Conservation (phyloP, 2,329 filamentous ascomycete species). For the Gnomoniopsis smithogilvyi region DNA sequence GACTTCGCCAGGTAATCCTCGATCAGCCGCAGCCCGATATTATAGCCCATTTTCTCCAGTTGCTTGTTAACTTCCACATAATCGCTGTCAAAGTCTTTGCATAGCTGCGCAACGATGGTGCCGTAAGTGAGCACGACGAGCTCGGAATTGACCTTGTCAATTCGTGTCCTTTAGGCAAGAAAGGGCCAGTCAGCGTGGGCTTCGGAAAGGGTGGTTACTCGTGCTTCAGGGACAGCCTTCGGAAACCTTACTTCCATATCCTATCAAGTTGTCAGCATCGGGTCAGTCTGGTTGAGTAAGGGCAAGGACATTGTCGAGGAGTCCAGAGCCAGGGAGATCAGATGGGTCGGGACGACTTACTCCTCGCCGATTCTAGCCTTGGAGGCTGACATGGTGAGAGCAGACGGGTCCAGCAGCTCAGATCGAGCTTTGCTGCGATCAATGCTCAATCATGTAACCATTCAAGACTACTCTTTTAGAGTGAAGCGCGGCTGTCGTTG, state of each 20-base stretch:
- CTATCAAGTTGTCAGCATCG: constrained; percentile 42
- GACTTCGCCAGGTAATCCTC: constrained; percentile 98
- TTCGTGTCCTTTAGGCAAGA: constrained; percentile 66
- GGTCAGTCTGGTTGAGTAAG: constrained; percentile 19
- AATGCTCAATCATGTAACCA: constrained; percentile 17
- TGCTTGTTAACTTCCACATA: constrained; percentile 97
- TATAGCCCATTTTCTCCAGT: constrained; percentile 98
- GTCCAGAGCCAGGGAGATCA: not conserved
- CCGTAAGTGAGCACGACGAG: constrained; percentile 96
- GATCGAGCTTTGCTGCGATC: constrained; percentile 17
- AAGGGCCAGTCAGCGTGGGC: constrained; percentile 21
- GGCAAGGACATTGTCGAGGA: not conserved
- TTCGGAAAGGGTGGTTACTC: not conserved
- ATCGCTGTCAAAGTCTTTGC: constrained; percentile 92
- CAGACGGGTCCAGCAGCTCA: constrained; percentile 14
- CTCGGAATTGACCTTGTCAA: constrained; percentile 98
- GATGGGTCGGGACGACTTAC: constrained; percentile 37
- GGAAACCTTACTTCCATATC: constrained; percentile 79
- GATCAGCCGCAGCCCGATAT: constrained; percentile 92
- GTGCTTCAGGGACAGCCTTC: not conserved
- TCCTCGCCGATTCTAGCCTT: constrained; percentile 62
- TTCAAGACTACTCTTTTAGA: constrained; percentile 7
- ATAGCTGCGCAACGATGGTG: constrained; percentile 93
- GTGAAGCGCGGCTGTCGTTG: not conserved
- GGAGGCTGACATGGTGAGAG: constrained; percentile 50